Evolutionary conservation across 371 early-diverging fungal species (phyloP), one percentile per base, ranked within the genome.

Genomic region (Mortierella sp.): DNA sequence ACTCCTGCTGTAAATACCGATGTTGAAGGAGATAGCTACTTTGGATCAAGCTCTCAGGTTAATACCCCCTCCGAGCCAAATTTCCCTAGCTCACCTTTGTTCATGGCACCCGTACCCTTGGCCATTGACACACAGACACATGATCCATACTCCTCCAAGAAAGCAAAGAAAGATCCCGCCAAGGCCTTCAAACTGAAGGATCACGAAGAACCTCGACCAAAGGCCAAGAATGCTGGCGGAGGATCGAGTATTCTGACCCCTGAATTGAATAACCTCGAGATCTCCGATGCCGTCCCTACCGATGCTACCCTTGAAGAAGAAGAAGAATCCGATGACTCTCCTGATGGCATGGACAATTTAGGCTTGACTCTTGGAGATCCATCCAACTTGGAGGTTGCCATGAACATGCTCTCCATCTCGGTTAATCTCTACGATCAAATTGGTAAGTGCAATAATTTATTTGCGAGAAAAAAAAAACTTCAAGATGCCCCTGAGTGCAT

Each of bases 391-490:
- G 85, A 85, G 10, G 86, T 86, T 20, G 96, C 96, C 14, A 87
- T 93, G 40, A 84, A 86, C 16, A 86, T 90, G 63, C 85, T 96
- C 22, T 73, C 83, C 24, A 79, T 80, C 24, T 94, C 95, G 10
- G 89, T 91, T 24, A 94, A 95, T 68, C 86, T 96, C 18, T 94
- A 92, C 58, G 97, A 96, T 65, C 97, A 96, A 77, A 87, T 93
- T 43, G 90, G 83, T 87, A 77, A 37, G 78, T 6, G 11, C 32
- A 30, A 2, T 8, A 39, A 8, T 35, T 8, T 4, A 8, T 35
- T 8, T 35, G 35, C 35, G 6, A 45, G 11, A 45, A 45, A 45
- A 18, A 55, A 55, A 12, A 55, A 28, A 24, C 12, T 16, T 18
- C 49, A 12, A 11, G 2, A 18, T 55, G 35, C 35, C 6, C 35